Percentiles rank a stretch among this genome's conserved stretches.
Conservation (phyloP, 2,329 filamentous ascomycete species). For the Colletotrichum sp. region DNA sequence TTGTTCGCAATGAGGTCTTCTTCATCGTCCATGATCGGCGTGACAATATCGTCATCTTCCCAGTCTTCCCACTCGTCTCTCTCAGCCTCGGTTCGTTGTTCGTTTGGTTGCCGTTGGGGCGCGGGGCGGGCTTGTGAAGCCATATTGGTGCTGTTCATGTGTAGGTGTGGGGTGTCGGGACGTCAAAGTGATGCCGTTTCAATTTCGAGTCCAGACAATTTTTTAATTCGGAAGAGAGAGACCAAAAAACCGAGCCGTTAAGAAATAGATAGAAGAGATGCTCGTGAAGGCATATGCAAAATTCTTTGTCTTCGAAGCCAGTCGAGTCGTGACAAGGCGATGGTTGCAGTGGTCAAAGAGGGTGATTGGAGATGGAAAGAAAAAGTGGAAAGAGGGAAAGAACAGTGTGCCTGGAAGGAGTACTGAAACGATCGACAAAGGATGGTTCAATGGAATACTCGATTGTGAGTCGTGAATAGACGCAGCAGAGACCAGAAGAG, state of each 20-base stretch:
- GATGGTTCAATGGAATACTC: background rate
- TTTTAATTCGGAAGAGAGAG: background rate
- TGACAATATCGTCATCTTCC: slow-evolving; percentile 52
- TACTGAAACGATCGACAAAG: background rate
- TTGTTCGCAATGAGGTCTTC: slow-evolving; percentile 32
- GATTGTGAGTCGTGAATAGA: slow-evolving; percentile 8
- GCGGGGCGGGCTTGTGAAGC: background rate
- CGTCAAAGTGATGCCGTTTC: background rate
- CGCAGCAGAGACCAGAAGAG: slow-evolving; percentile 2
- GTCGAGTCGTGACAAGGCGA: background rate
- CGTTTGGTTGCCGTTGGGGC: background rate
- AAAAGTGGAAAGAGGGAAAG: background rate
- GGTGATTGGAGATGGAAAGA: background rate
- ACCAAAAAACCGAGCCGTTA: background rate
- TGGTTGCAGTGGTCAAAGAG: background rate
- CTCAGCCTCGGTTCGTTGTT: background rate
- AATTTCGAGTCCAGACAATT: background rate
- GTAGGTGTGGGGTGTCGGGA: background rate
- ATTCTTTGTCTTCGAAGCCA: background rate
- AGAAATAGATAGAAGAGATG: background rate
- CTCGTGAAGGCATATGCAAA: background rate
- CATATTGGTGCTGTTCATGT: background rate
- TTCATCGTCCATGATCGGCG: slow-evolving; percentile 43
- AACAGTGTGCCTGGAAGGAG: background rate
- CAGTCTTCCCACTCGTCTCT: slow-evolving; percentile 59